A percentile compares a stretch with the other conserved stretches of the same genome.
These are phyloP conservation scores for Alloteropsis angusta DNA, from an alignment of 202 grass and related monocot genomes.

Conservation along the genomic window DNA sequence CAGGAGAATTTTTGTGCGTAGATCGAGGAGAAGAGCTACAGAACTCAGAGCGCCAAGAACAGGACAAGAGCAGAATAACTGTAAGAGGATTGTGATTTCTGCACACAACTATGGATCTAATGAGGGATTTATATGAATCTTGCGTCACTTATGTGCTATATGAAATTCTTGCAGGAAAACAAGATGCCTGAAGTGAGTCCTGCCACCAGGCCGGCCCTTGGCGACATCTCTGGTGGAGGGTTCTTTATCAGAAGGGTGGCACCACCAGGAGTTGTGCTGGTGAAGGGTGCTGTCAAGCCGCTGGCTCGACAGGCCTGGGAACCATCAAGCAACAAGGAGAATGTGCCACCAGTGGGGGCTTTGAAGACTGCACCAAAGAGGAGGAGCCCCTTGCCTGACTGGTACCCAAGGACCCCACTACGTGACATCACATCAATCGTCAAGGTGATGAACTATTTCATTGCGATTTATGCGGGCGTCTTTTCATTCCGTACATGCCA, in stretches of 20 bases:
- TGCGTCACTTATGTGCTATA: background rate
- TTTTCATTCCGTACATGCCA: background rate
- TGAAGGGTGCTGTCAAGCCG: constrained; percentile 12
- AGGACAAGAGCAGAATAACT: background rate
- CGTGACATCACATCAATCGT: constrained; percentile 48
- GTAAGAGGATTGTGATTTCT: background rate
- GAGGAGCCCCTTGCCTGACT: constrained; percentile 51
- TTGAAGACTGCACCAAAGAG: constrained; percentile 17
- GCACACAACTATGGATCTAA: background rate
- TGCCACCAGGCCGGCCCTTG: background rate
- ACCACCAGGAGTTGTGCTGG: constrained; percentile 23
- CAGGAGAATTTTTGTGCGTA: background rate
- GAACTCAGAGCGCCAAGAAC: background rate
- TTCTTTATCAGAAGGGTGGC: constrained; percentile 42
- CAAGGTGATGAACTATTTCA: constrained; percentile 40
- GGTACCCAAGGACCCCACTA: constrained; percentile 66
- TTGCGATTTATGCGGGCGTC: background rate
- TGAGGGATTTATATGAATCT: constrained; percentile 7
- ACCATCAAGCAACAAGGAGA: constrained; percentile 38
- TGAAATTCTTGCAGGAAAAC: background rate
- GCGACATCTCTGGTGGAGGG: constrained; percentile 32
- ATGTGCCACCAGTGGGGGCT: constrained; percentile 28
- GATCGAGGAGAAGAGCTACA: background rate
- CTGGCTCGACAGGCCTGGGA: background rate
- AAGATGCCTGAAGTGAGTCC: constrained; percentile 25